Evolutionary conservation across 768 basidiomycete species (phyloP), one percentile per base, ranked within the genome.

Genomic region (Leccinum barrowsii): DNA sequence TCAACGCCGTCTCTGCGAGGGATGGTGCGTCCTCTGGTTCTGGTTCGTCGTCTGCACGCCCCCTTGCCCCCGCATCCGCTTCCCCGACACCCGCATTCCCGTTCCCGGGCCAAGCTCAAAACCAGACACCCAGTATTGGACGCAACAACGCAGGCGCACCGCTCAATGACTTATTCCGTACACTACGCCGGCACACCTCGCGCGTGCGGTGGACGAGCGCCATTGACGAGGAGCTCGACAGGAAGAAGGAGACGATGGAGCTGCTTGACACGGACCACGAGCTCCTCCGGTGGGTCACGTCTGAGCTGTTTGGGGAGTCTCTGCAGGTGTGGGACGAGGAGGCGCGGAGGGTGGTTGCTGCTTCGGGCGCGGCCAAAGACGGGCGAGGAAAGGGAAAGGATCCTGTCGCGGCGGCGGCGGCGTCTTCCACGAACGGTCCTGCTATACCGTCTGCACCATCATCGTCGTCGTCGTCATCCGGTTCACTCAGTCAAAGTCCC

Each of bases 191-290:
- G 17, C 80, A 80, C 50, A 77, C 81, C 15, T 82, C 78, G 56
- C 72, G 75, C 30, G 60, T 77, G 56, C 79, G 80, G 61, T 82
- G 81, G 79, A 79, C 82, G 2, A 75, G 78, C 8, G 78, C 79
- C 49, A 70, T 75, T 24, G 78, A 83, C 54, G 80, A 85, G 56
- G 75, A 80, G 52, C 73, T 90, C 26, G 91, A 92, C 63, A 74
- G 78, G 22, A 85, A 86, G 67, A 86, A 85, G 69, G 90, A 90
- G 60, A 81, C 83, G 56, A 89, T 94, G 77, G 80, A 87, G 52
- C 67, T 81, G 17, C 90, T 87, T 63, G 74, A 78, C 22, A 86
- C 80, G 7, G 92, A 94, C 65, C 74, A 81, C 57, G 78, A 88
- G 54, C 78, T 94, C 17, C 77, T 94, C 52, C 79, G 84, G 35